Evolutionary conservation across 1,284 basidiomycete species (phyloP).

Genomic region (Xerocomus alliaceus): DNA sequence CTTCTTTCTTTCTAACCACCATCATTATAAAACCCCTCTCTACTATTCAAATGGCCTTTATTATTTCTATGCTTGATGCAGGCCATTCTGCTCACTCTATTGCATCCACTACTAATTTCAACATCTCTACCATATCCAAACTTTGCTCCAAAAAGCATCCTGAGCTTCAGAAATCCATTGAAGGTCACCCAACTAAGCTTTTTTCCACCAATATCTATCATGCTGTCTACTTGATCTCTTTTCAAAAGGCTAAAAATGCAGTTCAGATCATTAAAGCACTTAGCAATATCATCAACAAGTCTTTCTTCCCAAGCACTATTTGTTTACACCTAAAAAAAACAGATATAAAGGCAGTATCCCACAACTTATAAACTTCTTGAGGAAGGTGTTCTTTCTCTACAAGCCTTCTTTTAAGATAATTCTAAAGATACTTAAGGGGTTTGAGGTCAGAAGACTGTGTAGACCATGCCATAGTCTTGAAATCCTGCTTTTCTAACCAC

Average conservation of each 20-base stretch:
- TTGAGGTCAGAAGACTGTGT: no score
- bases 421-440: no score
- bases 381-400: no score
- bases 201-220: background rate
- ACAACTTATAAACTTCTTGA: no score
- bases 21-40: no score
- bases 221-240: background rate
- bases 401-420: no score
- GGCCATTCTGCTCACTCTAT: background rate
- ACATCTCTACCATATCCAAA: background rate
- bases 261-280: slow-evolving; percentile 4
- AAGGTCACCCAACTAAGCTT: background rate
- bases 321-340: background rate
- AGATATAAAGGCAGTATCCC: slow-evolving; percentile 11
- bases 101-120: background rate
- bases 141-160: background rate
- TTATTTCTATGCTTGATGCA: background rate
- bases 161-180: background rate
- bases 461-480: no score
- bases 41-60: background rate
- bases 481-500: no score
- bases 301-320: background rate
- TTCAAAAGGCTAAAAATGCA: background rate
- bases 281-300: background rate
- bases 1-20: no score